Conservation (phyloP, 805 yeast species). For the Maudiozyma barnettii region DNA sequence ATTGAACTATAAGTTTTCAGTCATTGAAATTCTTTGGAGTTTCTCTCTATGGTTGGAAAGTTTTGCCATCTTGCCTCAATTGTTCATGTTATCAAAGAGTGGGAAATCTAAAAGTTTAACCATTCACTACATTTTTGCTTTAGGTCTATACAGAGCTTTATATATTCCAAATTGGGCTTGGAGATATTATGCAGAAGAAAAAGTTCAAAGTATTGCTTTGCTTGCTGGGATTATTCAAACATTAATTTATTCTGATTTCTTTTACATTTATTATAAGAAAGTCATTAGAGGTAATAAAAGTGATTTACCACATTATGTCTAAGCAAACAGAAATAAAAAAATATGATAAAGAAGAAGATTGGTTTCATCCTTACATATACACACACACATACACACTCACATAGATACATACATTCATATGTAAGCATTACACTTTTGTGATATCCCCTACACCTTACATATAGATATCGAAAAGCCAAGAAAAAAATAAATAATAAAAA, state of each 20-base stretch:
- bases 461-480: too few relatives aligned
- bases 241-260: slow-evolving; percentile 84
- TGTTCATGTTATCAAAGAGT: slow-evolving; percentile 78
- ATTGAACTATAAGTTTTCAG: slow-evolving; percentile 55
- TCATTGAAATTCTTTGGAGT: slow-evolving; percentile 69
- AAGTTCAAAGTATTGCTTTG: slow-evolving; percentile 60
- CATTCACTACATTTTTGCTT: slow-evolving; percentile 84
- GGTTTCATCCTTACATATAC: not conserved
- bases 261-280: slow-evolving; percentile 75
- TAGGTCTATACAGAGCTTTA: slow-evolving; percentile 81
- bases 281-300: slow-evolving; percentile 74
- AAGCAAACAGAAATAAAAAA: not conserved
- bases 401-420: too few relatives aligned
- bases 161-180: slow-evolving; percentile 95
- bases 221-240: slow-evolving; percentile 82
- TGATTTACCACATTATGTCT: slow-evolving; percentile 45
- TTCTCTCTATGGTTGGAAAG: slow-evolving; percentile 90
- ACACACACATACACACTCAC: not conserved
- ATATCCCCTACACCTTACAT: too few relatives aligned
- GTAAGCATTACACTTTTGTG: too few relatives aligned
- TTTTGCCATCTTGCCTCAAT: slow-evolving; percentile 85
- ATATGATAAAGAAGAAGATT: not conserved
- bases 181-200: slow-evolving; percentile 55
- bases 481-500: too few relatives aligned
- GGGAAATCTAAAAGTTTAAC: slow-evolving; percentile 86